Evolutionary conservation across 2,329 filamentous ascomycete species (phyloP), one percentile per base, ranked within the genome.

Genomic region (Parastagonospora avenae): DNA sequence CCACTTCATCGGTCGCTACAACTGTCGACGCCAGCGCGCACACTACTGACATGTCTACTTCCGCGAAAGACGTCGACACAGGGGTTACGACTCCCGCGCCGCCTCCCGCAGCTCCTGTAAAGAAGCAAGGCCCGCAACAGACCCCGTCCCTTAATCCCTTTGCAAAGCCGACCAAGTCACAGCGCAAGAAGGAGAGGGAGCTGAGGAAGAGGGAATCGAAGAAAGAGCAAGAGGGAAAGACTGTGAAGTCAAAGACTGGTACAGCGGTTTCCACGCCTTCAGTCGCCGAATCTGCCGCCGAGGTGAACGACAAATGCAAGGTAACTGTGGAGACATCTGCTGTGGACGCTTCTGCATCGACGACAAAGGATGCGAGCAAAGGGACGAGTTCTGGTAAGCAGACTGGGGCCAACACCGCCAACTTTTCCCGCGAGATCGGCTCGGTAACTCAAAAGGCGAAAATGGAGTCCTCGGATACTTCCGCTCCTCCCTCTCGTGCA

Each of bases 191-290:
- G 40, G 68, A 73, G 42, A 71, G 58, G 45, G 59, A 70, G 15
- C 64, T 67, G 19, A 74, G 71, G 57, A 74, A 73, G 50, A 76
- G 74, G 46, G 67, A 68, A 14, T 63, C 62, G 39, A 64, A 59
- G 49, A 71, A 60, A 32, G 57, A 60, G 40, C 62, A 61, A 24
- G 55, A 61, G 29, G 57, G 52, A 37, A 64, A 63, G 29, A 46
- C 57, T 27, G 55, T 50, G 10, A 62, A 63, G 43, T 43, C 50
- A 4, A 54, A 59, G 11, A 59, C 57, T 14, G 31, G 35, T 32
- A 14, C 16, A 32, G 40, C 12, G n/a, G n/a, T n/a, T 11, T 8
- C 8, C 27, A 19, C 19, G 8, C 8, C 37, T 39, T n/a, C 37
- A 16, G 24, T 24, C 19, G 3, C 5, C 19, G 19, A 24, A 15